These are phyloP conservation scores for Eragrostis tef DNA, from an alignment of 202 grass and related monocot species.

Conservation along the genomic window DNA sequence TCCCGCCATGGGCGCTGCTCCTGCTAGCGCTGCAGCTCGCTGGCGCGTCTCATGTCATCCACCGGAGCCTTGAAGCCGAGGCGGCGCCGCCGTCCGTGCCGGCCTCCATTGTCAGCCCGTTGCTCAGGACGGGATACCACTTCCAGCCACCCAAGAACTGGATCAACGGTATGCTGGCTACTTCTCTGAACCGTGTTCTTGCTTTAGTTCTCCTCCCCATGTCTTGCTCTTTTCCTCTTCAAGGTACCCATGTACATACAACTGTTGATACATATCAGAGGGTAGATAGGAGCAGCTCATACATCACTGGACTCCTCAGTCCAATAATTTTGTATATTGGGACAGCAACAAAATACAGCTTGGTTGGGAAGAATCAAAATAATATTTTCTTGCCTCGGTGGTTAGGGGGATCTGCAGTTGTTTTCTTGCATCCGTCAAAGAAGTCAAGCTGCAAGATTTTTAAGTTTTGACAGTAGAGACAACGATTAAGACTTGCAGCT, in stretches of 20 bases:
- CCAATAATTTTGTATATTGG: constrained; percentile 17
- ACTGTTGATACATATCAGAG: background rate
- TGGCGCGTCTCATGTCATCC: constrained; percentile 48
- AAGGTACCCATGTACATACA: background rate
- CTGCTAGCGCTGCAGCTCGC: constrained; percentile 52
- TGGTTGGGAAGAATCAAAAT: constrained; percentile 13
- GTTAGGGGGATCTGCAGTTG: constrained; percentile 28
- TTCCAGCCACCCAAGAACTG: constrained; percentile 77
- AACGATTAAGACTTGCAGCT: constrained; percentile 13
- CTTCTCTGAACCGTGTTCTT: background rate
- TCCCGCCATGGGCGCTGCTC: constrained; percentile 47
- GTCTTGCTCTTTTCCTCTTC: background rate
- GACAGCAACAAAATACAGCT: constrained; percentile 29
- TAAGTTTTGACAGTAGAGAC: constrained; percentile 20
- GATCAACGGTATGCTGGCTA: constrained; percentile 64
- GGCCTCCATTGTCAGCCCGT: constrained; percentile 45
- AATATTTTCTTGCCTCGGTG: background rate
- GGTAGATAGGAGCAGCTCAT: background rate
- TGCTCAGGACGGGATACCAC: constrained; percentile 68
- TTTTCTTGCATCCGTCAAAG: constrained; percentile 27
- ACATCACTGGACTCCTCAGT: background rate
- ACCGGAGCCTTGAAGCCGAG: constrained; percentile 43
- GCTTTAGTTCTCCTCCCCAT: background rate
- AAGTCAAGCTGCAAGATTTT: constrained; percentile 23
- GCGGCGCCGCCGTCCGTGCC: constrained; percentile 37